Base-by-base conservation (phyloP, 2,329 filamentous ascomycete genomes). In the Nemania abortiva region DNA sequence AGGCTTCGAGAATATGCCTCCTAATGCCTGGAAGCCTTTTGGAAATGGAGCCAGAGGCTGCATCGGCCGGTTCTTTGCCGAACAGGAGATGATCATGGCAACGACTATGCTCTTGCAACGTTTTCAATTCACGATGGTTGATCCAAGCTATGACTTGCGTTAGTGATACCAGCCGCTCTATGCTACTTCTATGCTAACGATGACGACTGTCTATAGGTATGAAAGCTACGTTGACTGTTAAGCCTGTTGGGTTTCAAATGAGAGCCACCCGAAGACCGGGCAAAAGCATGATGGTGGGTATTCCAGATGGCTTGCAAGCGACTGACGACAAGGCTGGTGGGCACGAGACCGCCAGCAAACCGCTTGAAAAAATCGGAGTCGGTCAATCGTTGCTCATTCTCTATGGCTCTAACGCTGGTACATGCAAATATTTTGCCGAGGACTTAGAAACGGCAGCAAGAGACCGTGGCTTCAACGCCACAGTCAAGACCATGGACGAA, bases 81-180 rank as follows among this genome's bases (percentile, higher is more conserved):
- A 84, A 82, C 86, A 88, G 73, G 86, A 88, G 70, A 81, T 82
- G 6, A 70, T 87, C 2, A 77, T 88, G 9, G 76, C 76, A 29
- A 74, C 73, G 13, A 87, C 89, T 0, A 84, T 91, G 75, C 77
- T 93, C 15, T 81, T 94, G 63, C 91, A 93, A 74, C 91, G 90
- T 74, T 93, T 94, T 80, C 86, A 92, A 71, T 88, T 94, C 66
- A 82, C 84, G 56, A 79, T 89, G 66, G 86, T 86, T 42, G 86
- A 94, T 70, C 87, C 90, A 0, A 83, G 81, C 70, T 92, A 92
- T 71, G 76, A 84, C 34, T 78, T 92, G 66, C 80, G 65, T 68
- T 45, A 52, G 68, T 65, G 6, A 37, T 31, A n/a, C 29, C 24
- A 31, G 24, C 27, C 6, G 5, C 31, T 42, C 24, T 22, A 15